Conservation (phyloP, 352 stramenopile species). For the Globisporangium barbulae region DNA sequence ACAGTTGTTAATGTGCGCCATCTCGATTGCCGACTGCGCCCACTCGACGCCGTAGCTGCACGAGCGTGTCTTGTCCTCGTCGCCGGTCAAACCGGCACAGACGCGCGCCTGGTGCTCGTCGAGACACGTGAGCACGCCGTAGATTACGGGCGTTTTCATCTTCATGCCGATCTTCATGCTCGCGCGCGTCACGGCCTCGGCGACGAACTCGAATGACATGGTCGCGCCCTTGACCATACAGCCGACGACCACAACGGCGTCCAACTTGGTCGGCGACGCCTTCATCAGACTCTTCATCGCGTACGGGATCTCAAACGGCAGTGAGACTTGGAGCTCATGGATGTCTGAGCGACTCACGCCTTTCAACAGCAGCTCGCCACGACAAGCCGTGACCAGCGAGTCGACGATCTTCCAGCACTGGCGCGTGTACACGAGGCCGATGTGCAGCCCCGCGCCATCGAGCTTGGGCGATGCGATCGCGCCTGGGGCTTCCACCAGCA, state of each 20-base stretch:
- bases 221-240: constrained; percentile 21
- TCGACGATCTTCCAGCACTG: constrained; percentile 24
- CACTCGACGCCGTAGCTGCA: constrained; percentile 88
- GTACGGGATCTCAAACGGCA: constrained; percentile 38
- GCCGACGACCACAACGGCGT: constrained; percentile 21
- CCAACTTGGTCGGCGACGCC: constrained; percentile 17
- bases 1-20: constrained; percentile 64
- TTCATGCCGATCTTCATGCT: constrained; percentile 27
- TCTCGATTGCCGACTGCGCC: constrained; percentile 91
- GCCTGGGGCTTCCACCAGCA: constrained; percentile 36
- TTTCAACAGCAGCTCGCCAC: constrained; percentile 29
- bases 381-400: constrained; percentile 25
- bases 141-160: constrained; percentile 22
- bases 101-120: constrained; percentile 14
- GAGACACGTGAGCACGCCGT: constrained; percentile 21
- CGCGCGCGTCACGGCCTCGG: constrained; percentile 22
- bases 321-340: constrained; percentile 27
- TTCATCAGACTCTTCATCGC: constrained; percentile 23
- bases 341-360: constrained; percentile 26
- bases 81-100: constrained; percentile 12
- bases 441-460: constrained; percentile 24
- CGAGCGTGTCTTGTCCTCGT: constrained; percentile 9
- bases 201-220: constrained; percentile 22
- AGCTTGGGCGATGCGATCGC: constrained; percentile 16
- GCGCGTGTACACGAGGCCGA: constrained; percentile 30